Evolutionary conservation across 176 grass and related monocot genomes (phyloP).

Genomic region (Oryza meridionalis): DNA sequence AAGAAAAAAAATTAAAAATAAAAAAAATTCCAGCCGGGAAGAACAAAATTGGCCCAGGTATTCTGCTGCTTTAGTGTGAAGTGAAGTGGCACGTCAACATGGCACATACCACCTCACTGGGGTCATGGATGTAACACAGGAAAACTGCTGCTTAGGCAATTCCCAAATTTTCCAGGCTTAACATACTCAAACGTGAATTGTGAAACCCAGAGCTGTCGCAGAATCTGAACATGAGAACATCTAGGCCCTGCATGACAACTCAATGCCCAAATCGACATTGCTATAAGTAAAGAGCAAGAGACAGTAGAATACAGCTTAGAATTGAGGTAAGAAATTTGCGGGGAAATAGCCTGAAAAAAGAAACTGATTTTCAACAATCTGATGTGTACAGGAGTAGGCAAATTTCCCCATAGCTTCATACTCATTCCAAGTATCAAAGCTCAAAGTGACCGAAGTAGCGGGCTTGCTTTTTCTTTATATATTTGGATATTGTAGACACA

Average conservation of each 20-base stretch:
- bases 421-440: conserved; percentile 39
- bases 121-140: too few relatives aligned
- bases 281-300: not conserved
- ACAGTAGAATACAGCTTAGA: not conserved
- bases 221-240: not conserved
- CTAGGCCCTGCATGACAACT: not conserved
- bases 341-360: not conserved
- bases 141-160: too few relatives aligned
- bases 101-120: too few relatives aligned
- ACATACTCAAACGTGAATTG: not conserved
- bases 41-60: not conserved
- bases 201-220: not conserved
- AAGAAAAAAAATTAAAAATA: too few relatives aligned
- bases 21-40: too few relatives aligned
- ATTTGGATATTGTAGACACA: conserved; percentile 57
- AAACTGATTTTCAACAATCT: not conserved
- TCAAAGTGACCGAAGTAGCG: conserved; percentile 62
- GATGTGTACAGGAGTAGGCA: conserved; percentile 3
- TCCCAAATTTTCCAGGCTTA: not conserved
- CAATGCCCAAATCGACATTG: not conserved
- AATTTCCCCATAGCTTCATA: not conserved
- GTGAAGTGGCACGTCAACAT: not conserved
- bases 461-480: conserved; percentile 81
- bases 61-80: not conserved
- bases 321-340: not conserved